phyloP scores from a whole-genome alignment of 805 yeast species.

The Lipomyces yamanashiensis region DNA sequence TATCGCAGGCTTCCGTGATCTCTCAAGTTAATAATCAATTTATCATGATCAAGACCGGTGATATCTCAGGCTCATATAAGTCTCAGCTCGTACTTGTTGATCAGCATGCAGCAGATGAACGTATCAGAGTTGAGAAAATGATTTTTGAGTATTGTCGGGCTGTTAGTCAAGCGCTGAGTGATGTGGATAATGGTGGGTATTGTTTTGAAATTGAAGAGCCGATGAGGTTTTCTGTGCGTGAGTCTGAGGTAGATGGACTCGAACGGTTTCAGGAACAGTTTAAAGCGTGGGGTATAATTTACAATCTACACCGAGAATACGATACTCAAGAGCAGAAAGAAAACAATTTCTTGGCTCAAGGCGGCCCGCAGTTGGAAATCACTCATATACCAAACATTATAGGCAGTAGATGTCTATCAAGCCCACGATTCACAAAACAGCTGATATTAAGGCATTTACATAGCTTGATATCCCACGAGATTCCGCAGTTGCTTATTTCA shows the following conservation, averaged over 20 bases:
- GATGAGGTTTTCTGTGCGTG: slow-evolving; percentile 17
- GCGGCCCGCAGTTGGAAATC: slow-evolving; percentile 38
- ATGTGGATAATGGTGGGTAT: background rate
- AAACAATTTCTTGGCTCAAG: background rate
- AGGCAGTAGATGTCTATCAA: slow-evolving; percentile 41
- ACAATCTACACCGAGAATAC: slow-evolving; percentile 1
- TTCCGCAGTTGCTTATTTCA: background rate
- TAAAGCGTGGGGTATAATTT: slow-evolving; percentile 54
- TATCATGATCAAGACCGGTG: slow-evolving; percentile 51
- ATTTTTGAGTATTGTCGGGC: slow-evolving; percentile 48
- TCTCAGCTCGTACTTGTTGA: slow-evolving; percentile 56
- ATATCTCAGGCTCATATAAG: slow-evolving; percentile 16
- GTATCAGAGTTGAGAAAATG: slow-evolving; percentile 62
- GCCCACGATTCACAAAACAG: slow-evolving; percentile 11
- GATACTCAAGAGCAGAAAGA: background rate
- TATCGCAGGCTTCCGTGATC: slow-evolving; percentile 32
- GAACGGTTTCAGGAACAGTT: slow-evolving; percentile 12
- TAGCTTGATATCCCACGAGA: slow-evolving; percentile 16
- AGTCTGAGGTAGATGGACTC: background rate
- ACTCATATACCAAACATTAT: slow-evolving; percentile 55
- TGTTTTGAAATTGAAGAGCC: slow-evolving; percentile 17
- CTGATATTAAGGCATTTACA: slow-evolving; percentile 18
- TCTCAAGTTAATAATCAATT: slow-evolving; percentile 68
- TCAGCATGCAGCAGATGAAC: slow-evolving; percentile 86
- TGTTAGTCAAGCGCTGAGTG: background rate